Evolutionary conservation across 371 early-diverging fungal genomes (phyloP).

Genomic region (Smittium mucronatum): DNA sequence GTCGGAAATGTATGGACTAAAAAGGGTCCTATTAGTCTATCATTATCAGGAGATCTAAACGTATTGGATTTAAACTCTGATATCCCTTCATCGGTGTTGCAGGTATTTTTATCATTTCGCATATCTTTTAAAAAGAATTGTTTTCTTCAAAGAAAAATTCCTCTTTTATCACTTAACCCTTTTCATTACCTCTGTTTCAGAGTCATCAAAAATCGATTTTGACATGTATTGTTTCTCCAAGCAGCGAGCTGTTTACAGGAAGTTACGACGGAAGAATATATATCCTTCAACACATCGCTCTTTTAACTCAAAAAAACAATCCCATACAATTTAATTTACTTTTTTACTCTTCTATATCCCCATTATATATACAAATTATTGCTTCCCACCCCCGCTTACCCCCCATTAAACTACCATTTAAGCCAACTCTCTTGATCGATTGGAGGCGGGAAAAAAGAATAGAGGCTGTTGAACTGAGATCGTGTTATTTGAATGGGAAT

Average conservation of each 20-base stretch:
- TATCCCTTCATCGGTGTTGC: constrained; percentile 12
- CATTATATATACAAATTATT: background rate
- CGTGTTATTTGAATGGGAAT: too few species aligned
- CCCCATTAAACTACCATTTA: too few species aligned
- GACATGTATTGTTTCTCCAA: constrained; percentile 43
- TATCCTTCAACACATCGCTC: constrained; percentile 17
- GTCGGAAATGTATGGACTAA: constrained; percentile 88
- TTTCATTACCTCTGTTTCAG: too few species aligned
- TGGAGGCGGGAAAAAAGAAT: too few species aligned
- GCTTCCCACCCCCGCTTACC: background rate
- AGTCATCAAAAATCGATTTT: constrained; percentile 83
- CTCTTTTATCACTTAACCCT: too few species aligned
- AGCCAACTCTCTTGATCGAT: too few species aligned
- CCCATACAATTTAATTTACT: too few species aligned
- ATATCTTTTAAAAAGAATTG: background rate
- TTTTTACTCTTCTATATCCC: background rate
- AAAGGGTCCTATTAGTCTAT: constrained; percentile 50
- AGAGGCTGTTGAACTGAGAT: too few species aligned
- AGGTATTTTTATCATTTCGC: constrained; percentile 2
- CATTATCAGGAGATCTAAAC: constrained; percentile 32
- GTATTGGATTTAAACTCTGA: constrained; percentile 15
- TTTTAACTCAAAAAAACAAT: background rate
- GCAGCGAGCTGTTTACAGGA: constrained; percentile 60
- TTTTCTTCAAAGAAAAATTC: too few species aligned
- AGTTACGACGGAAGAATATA: constrained; percentile 83